A percentile compares a stretch with the other conserved stretches of the same genome.
Conservation (phyloP, 1,284 basidiomycete genomes). For the Chondrostereum purpureum region DNA sequence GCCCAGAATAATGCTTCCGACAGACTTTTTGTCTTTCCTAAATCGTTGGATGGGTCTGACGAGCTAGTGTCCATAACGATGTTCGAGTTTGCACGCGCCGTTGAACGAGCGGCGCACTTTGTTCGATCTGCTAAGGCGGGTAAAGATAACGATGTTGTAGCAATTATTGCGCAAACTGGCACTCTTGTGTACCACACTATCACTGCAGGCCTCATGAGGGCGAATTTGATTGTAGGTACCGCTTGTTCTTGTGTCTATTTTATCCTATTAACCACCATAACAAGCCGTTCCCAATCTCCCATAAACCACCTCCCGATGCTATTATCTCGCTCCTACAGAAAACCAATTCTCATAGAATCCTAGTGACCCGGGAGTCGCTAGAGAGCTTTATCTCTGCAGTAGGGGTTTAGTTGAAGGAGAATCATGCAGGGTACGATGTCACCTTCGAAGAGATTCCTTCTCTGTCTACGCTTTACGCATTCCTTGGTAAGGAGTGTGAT, state of each 20-base stretch:
- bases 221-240: constrained; percentile 25
- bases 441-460: background rate
- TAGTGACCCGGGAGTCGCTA: background rate
- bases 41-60: background rate
- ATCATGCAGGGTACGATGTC: constrained; percentile 17
- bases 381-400: background rate
- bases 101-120: constrained; percentile 22
- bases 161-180: constrained; percentile 23
- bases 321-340: background rate
- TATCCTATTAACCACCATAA: background rate
- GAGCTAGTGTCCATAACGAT: constrained; percentile 17
- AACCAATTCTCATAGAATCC: background rate
- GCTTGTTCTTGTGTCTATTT: too few relatives aligned
- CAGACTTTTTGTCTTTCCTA: constrained; percentile 17
- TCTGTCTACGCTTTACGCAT: background rate
- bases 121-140: constrained; percentile 12
- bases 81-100: constrained; percentile 24
- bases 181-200: constrained; percentile 26
- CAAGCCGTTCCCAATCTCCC: background rate
- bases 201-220: constrained; percentile 21
- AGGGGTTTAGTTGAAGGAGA: background rate
- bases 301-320: background rate
- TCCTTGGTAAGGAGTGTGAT: background rate
- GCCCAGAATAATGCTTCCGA: background rate
- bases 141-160: constrained; percentile 18